phyloP scores from a whole-genome alignment of 2,329 filamentous ascomycete genomes.

The Aspergillus viridinutans region DNA sequence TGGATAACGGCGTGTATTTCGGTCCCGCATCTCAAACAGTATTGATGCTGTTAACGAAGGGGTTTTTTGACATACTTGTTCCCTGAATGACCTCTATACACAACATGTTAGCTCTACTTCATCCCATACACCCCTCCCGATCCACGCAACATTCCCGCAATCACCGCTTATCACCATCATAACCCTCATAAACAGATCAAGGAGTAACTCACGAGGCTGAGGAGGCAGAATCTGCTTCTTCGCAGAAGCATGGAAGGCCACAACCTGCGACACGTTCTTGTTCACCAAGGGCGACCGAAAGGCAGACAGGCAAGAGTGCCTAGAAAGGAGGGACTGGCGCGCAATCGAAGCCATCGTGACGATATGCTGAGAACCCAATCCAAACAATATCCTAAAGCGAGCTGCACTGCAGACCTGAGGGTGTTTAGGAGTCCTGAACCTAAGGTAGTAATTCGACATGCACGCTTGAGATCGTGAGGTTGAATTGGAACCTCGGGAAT shows the following conservation, averaged over 20 bases:
- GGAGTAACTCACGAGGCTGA: conserved; percentile 66
- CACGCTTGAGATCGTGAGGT: conserved; percentile 21
- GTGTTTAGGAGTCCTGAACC: not conserved
- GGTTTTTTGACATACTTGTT: conserved; percentile 54
- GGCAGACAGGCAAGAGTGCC: conserved; percentile 33
- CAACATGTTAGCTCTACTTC: conserved; percentile 41
- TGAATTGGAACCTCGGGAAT: conserved; percentile 36
- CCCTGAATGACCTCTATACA: conserved; percentile 67
- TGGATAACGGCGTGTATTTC: not conserved
- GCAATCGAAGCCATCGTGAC: conserved; percentile 40
- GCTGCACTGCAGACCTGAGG: not conserved
- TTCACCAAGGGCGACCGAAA: conserved; percentile 32
- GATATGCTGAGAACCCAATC: not conserved
- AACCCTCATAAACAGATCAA: not conserved
- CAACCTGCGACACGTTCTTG: conserved; percentile 51
- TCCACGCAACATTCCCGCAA: not conserved
- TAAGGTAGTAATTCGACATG: conserved; percentile 5
- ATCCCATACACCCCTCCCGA: not conserved
- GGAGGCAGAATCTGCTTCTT: conserved; percentile 74
- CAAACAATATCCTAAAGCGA: not conserved
- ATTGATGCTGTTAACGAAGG: not conserved
- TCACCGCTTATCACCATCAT: not conserved
- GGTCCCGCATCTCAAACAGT: not conserved
- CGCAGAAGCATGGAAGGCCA: conserved; percentile 82
- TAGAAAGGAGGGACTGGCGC: conserved; percentile 35